Evolutionary conservation across 108 stramenopile genomes (phyloP).

Genomic region (Conticribra guillardii): DNA sequence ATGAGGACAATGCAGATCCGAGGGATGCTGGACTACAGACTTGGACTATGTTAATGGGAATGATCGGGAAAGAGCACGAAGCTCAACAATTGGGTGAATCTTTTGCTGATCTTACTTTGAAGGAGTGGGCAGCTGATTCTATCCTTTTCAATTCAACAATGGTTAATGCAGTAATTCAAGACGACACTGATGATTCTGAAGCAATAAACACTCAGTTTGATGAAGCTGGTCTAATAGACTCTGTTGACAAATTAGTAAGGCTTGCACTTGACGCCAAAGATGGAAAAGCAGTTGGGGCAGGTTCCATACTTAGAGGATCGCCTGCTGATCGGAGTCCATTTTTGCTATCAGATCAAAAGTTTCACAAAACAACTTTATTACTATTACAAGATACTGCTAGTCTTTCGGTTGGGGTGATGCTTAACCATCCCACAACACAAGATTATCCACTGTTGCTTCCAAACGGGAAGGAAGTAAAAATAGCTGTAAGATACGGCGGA

Average conservation of each 20-base stretch:
- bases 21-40: slow-evolving; percentile 57
- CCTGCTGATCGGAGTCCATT: slow-evolving; percentile 15
- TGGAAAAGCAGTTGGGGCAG: slow-evolving; percentile 7
- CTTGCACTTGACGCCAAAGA: slow-evolving; percentile 17
- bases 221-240: slow-evolving; percentile 3
- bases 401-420: slow-evolving; percentile 15
- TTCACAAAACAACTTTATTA: slow-evolving; percentile 23
- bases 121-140: slow-evolving; percentile 57
- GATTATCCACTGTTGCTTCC: background rate
- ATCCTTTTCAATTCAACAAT: slow-evolving; percentile 13
- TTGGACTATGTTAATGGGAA: slow-evolving; percentile 52
- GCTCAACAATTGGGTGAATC: slow-evolving; percentile 9
- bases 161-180: background rate
- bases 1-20: slow-evolving; percentile 38
- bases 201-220: background rate
- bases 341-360: slow-evolving; percentile 10
- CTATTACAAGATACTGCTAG: slow-evolving; percentile 18
- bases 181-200: background rate
- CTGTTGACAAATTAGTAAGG: slow-evolving; percentile 7
- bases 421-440: slow-evolving; percentile 27
- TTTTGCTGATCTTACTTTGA: slow-evolving; percentile 66
- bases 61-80: slow-evolving; percentile 31
- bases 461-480: background rate
- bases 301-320: slow-evolving; percentile 16
- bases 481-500: slow-evolving; percentile 13